These are phyloP conservation scores for Primulina tabacum DNA, from an alignment of 257 asterid species.

Conservation along the genomic window DNA sequence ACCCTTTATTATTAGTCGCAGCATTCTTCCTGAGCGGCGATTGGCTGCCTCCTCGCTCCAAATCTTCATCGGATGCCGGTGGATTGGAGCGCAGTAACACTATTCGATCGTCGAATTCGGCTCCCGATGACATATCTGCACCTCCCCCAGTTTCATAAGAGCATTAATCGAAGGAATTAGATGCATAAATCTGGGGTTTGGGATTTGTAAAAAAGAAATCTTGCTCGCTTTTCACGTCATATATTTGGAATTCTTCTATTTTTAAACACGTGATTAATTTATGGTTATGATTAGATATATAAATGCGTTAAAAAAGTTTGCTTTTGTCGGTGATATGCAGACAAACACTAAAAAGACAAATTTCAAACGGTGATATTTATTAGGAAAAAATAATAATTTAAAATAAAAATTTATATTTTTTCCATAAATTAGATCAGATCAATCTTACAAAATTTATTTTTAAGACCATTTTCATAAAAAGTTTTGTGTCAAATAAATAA, in stretches of 20 bases:
- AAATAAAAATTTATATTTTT: too few species aligned
- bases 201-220: background rate
- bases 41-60: constrained; percentile 50
- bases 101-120: constrained; percentile 52
- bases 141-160: constrained; percentile 12
- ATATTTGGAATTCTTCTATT: background rate
- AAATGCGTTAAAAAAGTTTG: too few species aligned
- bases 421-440: too few species aligned
- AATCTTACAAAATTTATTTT: too few species aligned
- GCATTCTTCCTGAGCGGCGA: constrained; percentile 35
- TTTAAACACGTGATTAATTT: too few species aligned
- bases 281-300: too few species aligned
- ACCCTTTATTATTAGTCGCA: constrained; percentile 37
- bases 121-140: constrained; percentile 43
- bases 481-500: too few species aligned
- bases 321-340: too few species aligned
- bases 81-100: constrained; percentile 54
- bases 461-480: too few species aligned
- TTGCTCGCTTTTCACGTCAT: constrained; percentile 15
- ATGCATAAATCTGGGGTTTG: constrained; percentile 19
- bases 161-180: constrained; percentile 15
- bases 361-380: too few species aligned
- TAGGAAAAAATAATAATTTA: too few species aligned
- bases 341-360: too few species aligned
- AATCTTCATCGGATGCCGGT: constrained; percentile 58